Percentiles rank a stretch among this genome's conserved stretches.
These are phyloP conservation scores for Jatropha curcas DNA, from an alignment of 345 rosid species.

Conservation along the genomic window DNA sequence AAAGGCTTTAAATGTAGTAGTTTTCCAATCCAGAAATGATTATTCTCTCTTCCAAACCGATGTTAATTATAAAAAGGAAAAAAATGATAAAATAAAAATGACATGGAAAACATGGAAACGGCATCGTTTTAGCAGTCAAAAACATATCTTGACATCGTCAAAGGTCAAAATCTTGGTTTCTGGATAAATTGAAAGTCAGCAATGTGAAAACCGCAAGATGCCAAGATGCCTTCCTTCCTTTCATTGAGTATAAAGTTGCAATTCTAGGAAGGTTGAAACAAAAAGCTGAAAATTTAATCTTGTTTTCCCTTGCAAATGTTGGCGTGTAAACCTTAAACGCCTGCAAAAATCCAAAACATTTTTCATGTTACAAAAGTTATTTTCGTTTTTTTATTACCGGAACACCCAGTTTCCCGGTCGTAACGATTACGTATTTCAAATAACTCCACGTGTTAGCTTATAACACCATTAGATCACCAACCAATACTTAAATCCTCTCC, in stretches of 20 bases:
- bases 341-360: background rate
- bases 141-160: background rate
- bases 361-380: background rate
- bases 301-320: background rate
- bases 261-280: too few species aligned
- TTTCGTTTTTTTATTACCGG: constrained; percentile 18
- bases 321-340: constrained; percentile 22
- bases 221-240: background rate
- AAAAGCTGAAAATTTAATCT: too few species aligned
- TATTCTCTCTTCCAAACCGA: too few species aligned
- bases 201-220: constrained; percentile 3
- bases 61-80: too few species aligned
- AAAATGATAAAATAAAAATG: too few species aligned
- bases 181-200: constrained; percentile 11
- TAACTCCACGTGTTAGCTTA: constrained; percentile 41
- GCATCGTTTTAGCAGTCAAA: background rate
- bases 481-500: background rate
- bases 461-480: constrained; percentile 19
- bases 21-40: too few species aligned
- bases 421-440: constrained; percentile 22
- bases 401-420: constrained; percentile 28
- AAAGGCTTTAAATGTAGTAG: too few species aligned
- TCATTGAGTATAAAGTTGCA: background rate
- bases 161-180: constrained; percentile 17
- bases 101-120: background rate